Evolutionary conservation across 179 eudicot species (phyloP).

Genomic region (Spinacia oleracea): DNA sequence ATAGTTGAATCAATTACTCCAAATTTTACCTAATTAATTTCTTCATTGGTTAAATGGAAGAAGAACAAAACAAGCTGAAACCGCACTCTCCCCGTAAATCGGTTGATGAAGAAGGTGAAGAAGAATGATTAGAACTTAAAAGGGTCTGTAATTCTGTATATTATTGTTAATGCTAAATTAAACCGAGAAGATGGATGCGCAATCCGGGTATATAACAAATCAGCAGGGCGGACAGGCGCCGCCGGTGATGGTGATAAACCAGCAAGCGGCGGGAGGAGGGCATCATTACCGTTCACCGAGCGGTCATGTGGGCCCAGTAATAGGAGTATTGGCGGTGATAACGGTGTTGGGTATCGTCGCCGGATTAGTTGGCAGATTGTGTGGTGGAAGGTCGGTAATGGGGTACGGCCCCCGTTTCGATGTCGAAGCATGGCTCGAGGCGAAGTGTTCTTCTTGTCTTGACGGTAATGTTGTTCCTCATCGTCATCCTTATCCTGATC

Average conservation of each 20-base stretch:
- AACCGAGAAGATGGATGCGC: background rate
- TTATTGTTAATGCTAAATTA: background rate
- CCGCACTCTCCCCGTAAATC: background rate
- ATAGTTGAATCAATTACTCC: background rate
- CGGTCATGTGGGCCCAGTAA: conserved; percentile 58
- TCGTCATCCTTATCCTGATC: too few species aligned
- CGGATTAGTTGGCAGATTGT: conserved; percentile 57
- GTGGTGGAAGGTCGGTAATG: conserved; percentile 57
- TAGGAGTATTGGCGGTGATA: conserved; percentile 59
- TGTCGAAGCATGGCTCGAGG: conserved; percentile 67
- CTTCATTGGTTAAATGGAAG: too few species aligned
- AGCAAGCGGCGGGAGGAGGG: conserved; percentile 30
- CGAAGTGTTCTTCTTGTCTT: conserved; percentile 59
- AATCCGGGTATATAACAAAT: background rate
- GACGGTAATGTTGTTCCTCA: conserved; percentile 53
- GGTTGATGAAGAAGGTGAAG: background rate
- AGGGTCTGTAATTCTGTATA: background rate
- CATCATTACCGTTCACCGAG: conserved; percentile 28
- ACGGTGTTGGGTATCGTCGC: conserved; percentile 54
- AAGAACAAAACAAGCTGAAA: background rate
- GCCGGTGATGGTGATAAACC: conserved; percentile 26
- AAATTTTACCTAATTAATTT: too few species aligned
- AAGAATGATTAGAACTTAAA: too few species aligned
- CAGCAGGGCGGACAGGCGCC: conserved; percentile 29
- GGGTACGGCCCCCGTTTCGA: conserved; percentile 56